phyloP scores from a whole-genome alignment of 306 rosid genomes.

The Potentilla sterilis region DNA sequence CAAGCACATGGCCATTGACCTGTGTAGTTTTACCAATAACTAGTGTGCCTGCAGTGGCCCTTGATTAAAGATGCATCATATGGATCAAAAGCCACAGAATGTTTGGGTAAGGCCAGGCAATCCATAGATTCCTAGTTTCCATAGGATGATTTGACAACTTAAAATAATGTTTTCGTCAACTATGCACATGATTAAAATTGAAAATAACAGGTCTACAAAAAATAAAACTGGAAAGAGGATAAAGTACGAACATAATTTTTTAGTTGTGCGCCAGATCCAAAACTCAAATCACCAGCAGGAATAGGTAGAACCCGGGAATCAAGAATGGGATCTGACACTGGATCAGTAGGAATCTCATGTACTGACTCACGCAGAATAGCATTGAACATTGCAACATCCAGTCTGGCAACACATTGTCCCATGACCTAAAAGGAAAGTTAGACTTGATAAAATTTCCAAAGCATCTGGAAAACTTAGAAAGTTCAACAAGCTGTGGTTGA shows the following conservation, averaged over 20 bases:
- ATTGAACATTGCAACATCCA: constrained; percentile 95
- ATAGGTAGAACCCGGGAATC: constrained; percentile 93
- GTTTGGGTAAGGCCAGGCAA: neutral
- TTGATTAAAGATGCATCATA: neutral
- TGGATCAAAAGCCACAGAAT: neutral
- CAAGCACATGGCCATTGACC: neutral
- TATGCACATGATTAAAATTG: neutral
- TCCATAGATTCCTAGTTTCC: neutral
- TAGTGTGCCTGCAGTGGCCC: neutral
- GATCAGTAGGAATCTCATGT: constrained; percentile 93
- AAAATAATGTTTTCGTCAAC: neutral
- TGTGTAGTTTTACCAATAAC: neutral
- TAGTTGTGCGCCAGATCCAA: constrained; percentile 97
- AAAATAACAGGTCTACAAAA: neutral
- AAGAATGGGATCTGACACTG: constrained; percentile 88
- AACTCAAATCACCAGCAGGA: constrained; percentile 94
- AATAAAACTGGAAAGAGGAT: neutral
- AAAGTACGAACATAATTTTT: constrained; percentile 70
- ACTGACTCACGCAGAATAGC: constrained; percentile 95
- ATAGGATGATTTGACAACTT: constrained; percentile 14
- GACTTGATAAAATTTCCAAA: constrained; percentile 24
- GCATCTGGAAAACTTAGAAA: constrained; percentile 20
- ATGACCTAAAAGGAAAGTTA: constrained; percentile 61
- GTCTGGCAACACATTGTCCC: constrained; percentile 81
- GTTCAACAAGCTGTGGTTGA: constrained; percentile 11